Percentiles rank a stretch among this genome's conserved stretches.
Evolutionary conservation across 129 eudicot species (phyloP).

Genomic region (Kitagawia praeruptora): DNA sequence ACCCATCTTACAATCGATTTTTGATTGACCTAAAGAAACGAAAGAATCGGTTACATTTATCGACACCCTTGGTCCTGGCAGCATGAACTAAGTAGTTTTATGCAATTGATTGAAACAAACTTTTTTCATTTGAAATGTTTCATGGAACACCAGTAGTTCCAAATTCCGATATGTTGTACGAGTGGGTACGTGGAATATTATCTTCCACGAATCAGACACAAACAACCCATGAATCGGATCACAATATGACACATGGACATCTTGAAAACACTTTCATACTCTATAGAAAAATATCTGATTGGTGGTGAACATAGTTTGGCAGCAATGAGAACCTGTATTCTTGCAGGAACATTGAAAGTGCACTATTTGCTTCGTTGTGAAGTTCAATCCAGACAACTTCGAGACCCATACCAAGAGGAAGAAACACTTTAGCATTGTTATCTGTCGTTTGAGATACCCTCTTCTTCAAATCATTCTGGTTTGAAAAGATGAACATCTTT

Average conservation of each 20-base stretch:
- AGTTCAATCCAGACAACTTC: not conserved
- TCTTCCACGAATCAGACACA: no score
- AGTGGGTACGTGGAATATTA: no score
- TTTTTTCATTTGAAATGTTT: no score
- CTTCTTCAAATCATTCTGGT: slow-evolving; percentile 49
- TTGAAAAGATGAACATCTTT: slow-evolving; percentile 45
- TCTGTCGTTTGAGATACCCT: slow-evolving; percentile 26
- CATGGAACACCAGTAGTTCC: no score
- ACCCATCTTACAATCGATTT: no score
- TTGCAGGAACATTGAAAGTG: slow-evolving; percentile 5
- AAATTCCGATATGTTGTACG: no score
- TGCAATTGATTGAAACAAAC: no score
- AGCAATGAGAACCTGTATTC: not conserved
- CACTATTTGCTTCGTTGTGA: not conserved
- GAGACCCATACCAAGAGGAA: not conserved
- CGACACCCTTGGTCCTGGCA: no score
- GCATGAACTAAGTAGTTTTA: no score
- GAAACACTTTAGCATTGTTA: not conserved
- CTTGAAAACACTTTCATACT: not conserved
- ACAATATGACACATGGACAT: not conserved
- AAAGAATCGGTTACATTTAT: no score
- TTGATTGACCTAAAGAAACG: no score
- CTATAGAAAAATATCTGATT: not conserved
- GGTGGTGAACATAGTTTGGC: not conserved
- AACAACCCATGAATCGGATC: no score